Evolutionary conservation across 208 protist species (phyloP), one percentile per base, ranked within the genome.

Genomic region (Leishmania amazonensis): DNA sequence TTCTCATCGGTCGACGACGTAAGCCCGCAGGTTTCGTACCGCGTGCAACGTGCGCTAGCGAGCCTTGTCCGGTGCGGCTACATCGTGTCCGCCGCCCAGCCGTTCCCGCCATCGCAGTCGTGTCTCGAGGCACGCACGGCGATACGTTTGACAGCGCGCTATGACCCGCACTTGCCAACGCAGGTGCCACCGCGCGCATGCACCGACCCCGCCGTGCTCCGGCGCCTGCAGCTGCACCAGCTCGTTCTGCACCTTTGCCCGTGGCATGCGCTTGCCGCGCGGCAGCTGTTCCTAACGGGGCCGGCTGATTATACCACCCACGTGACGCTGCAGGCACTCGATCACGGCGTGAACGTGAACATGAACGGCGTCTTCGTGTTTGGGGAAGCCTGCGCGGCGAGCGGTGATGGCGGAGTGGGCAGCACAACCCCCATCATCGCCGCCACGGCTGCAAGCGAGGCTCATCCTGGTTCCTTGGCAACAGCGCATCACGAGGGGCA

Each of bases 231-330:
- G 78, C 79, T 94, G 62, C 90, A 94, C 65, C 79, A 70, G 9
- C n/a, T 92, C 5, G 13, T 60, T 17, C 64, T 94, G 7, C 78
- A 80, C 81, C 53, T 94, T 47, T 83, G 81, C 72, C 85, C 88
- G 24, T 87, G 85, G 58, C 31, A 87, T 11, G 57, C 76, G 13
- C 89, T 89, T 62, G 76, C 85, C 11, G 84, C 85, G 13, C 85
- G 86, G 19, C 80, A 79, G 31, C 80, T 97, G 28, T 90, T 97
- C 73, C 77, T 88, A n/a, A 95, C 93, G 17, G 90, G 93, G 1
- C 93, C 93, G 15, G 79, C 79, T 2, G 80, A 82, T 31, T 97
- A 95, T 74, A 84, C 89, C 28, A 75, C 88, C 42, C 82, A 91
- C 83, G 83, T 94, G 49, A 90, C 86, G 53, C 81, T 95, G 24